Percentiles rank a stretch among this genome's conserved stretches.
phyloP scores from a whole-genome alignment of 805 yeast species.

The Lachancea nothofagi region DNA sequence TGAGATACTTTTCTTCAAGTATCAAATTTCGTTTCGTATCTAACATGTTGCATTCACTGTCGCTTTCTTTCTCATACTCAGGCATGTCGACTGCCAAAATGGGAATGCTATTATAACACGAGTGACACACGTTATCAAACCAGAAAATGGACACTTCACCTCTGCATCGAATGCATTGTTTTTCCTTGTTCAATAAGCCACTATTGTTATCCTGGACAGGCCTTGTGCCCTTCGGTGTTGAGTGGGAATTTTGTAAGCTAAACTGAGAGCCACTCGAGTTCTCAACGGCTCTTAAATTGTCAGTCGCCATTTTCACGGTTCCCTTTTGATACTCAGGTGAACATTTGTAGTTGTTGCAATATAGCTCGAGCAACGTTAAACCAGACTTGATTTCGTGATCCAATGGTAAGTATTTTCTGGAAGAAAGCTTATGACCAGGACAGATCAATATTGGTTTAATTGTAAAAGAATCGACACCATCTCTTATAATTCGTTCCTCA shows the following conservation, averaged over 20 bases:
- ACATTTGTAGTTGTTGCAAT: conserved; percentile 10
- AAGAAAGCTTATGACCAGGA: conserved; percentile 4
- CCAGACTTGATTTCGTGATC: conserved; percentile 3
- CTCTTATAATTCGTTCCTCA: not conserved
- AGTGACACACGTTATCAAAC: conserved; percentile 20
- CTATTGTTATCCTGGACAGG: too few relatives aligned
- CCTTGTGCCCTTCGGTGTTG: too few relatives aligned
- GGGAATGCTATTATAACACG: conserved; percentile 15
- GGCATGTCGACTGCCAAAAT: not conserved
- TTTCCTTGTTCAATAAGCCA: not conserved
- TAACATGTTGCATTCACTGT: not conserved
- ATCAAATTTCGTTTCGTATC: not conserved
- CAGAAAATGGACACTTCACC: conserved; percentile 17
- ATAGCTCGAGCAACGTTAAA: conserved; percentile 11
- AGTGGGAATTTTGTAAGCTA: not conserved
- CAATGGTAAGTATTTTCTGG: conserved; percentile 3
- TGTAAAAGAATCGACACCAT: conserved; percentile 1
- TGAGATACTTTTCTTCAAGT: not conserved
- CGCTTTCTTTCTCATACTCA: not conserved
- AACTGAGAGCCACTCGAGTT: not conserved
- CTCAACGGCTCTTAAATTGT: not conserved
- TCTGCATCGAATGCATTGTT: conserved; percentile 17
- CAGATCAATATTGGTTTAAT: conserved; percentile 15
- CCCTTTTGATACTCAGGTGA: not conserved
- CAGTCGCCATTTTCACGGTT: not conserved